Conservation (phyloP, 2,329 filamentous ascomycete species). For the Sordariomycetes sp. region DNA sequence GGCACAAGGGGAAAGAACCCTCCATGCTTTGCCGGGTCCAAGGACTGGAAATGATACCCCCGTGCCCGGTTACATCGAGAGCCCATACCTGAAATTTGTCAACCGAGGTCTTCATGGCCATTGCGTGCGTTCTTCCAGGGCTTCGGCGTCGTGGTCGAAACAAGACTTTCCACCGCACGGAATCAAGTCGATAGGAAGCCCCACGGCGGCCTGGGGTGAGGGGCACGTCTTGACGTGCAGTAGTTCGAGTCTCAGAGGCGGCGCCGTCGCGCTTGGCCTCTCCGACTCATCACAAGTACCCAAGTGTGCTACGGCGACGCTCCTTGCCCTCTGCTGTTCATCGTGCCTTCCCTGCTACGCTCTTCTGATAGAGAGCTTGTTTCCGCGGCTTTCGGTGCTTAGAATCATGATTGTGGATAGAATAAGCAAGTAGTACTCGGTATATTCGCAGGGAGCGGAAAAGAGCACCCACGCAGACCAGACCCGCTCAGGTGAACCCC, state of each 20-base stretch:
- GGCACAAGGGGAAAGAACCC: neutral
- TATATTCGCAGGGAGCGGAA: neutral
- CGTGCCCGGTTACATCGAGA: neutral
- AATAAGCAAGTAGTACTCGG: neutral
- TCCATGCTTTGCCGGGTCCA: no score
- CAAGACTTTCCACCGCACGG: neutral
- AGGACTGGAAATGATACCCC: neutral
- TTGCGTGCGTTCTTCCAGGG: neutral
- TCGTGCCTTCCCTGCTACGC: neutral
- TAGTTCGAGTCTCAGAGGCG: neutral
- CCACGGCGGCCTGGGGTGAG: neutral
- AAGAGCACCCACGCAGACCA: neutral
- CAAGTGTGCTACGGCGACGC: neutral
- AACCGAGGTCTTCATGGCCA: neutral
- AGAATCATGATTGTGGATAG: neutral
- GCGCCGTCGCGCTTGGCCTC: neutral
- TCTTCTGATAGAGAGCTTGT: neutral
- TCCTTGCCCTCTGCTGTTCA: neutral
- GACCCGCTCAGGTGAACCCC: neutral
- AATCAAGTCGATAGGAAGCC: neutral
- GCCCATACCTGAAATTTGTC: neutral
- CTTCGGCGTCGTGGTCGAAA: neutral
- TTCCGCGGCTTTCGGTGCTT: neutral
- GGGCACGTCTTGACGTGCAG: neutral
- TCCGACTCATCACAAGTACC: neutral